phyloP scores from a whole-genome alignment of 2,329 filamentous ascomycete species.

The Trichoderma brevicompactum region DNA sequence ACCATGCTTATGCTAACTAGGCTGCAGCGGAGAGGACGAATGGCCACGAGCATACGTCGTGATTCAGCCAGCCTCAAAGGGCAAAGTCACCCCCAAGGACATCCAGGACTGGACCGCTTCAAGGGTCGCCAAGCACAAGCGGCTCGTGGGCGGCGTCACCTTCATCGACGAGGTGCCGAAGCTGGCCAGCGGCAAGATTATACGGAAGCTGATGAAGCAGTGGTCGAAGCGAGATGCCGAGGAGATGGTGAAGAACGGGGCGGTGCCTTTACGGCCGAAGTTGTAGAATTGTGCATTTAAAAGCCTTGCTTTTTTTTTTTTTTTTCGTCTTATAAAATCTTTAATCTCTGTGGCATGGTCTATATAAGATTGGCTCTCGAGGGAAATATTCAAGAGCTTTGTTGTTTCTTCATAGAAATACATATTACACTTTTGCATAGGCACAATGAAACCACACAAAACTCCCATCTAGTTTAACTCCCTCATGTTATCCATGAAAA shows the following conservation, averaged over 20 bases:
- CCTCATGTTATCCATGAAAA: no score
- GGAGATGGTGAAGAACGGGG: constrained; percentile 34
- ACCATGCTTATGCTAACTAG: background rate
- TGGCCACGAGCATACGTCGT: constrained; percentile 58
- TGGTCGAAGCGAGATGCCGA: constrained; percentile 59
- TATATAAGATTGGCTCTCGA: no score
- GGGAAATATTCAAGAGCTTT: no score
- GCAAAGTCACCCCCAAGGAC: constrained; percentile 53
- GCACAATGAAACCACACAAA: background rate
- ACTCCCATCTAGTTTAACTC: background rate
- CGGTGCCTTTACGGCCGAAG: constrained; percentile 14
- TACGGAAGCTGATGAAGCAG: constrained; percentile 59
- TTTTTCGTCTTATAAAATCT: background rate
- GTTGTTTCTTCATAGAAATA: background rate
- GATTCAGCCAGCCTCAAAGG: constrained; percentile 51
- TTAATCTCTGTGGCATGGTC: background rate
- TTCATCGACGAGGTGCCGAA: constrained; percentile 63
- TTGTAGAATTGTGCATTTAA: background rate
- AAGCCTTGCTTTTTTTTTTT: background rate
- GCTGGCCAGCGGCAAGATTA: constrained; percentile 61
- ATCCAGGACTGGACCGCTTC: constrained; percentile 54
- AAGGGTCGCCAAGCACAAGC: constrained; percentile 57
- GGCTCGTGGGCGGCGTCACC: constrained; percentile 54
- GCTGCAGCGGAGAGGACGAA: constrained; percentile 50
- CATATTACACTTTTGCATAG: background rate